A percentile compares a stretch with the other conserved stretches of the same genome.
phyloP scores from a whole-genome alignment of 1,284 basidiomycete genomes.

The Ustilago loliicola region DNA sequence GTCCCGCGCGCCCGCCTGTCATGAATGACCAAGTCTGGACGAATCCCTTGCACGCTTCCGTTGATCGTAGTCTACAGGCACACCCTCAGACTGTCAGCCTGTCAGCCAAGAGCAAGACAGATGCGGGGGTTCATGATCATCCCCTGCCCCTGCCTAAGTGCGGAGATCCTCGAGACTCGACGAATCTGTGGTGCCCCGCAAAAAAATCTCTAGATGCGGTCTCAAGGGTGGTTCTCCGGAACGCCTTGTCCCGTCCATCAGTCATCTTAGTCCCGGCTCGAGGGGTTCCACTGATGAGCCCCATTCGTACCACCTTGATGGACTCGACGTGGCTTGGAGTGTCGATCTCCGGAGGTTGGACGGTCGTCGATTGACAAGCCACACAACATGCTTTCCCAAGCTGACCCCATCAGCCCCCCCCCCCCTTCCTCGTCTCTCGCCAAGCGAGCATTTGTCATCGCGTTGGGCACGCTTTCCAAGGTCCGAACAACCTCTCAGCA shows the following conservation, averaged over 20 bases:
- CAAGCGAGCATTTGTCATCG: not conserved
- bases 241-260: no score
- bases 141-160: not conserved
- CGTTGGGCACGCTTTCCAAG: not conserved
- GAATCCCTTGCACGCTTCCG: not conserved
- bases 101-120: not conserved
- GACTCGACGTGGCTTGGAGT: not conserved
- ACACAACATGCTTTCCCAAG: not conserved
- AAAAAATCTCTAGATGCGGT: not conserved
- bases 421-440: not conserved
- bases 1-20: not conserved
- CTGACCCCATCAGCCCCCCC: not conserved
- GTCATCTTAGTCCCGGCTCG: not conserved
- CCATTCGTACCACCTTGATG: not conserved
- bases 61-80: not conserved
- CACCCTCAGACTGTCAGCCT: not conserved
- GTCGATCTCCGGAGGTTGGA: slow-evolving; percentile 4
- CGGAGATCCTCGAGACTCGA: not conserved
- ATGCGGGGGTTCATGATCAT: not conserved
- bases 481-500: no score
- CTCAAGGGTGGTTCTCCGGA: not conserved
- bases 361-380: not conserved
- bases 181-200: slow-evolving; percentile 4
- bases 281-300: no score
- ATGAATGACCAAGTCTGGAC: not conserved